phyloP scores from a whole-genome alignment of 192 early-diverging fungal genomes.

The Geosiphon pyriformis region DNA sequence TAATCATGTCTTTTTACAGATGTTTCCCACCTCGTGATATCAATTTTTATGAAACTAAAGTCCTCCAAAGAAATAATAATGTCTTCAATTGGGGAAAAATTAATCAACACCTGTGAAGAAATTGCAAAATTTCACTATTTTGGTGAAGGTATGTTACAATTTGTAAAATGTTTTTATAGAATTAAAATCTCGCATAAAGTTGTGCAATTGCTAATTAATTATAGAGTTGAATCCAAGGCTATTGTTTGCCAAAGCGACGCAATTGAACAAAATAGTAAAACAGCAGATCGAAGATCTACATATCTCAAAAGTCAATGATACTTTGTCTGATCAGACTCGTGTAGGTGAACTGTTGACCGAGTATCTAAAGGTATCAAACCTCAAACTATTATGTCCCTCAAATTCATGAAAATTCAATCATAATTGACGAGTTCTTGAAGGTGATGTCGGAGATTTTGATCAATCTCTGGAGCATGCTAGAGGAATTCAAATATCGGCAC shows the following conservation, averaged over 20 bases:
- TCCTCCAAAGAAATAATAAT: not conserved
- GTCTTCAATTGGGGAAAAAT: not conserved
- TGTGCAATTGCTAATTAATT: no score
- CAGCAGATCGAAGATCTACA: not conserved
- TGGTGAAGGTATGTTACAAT: not conserved
- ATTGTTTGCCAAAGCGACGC: not conserved
- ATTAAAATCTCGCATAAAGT: no score
- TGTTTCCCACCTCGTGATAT: no score
- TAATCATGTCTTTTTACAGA: no score
- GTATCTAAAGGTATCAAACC: not conserved
- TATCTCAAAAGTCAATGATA: not conserved
- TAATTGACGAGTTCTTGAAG: not conserved
- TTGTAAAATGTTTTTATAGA: no score
- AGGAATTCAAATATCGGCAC: not conserved
- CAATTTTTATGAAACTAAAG: no score
- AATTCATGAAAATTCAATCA: not conserved
- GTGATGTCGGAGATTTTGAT: not conserved
- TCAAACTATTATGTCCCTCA: not conserved
- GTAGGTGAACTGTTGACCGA: not conserved
- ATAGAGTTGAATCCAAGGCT: not conserved
- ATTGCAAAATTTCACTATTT: not conserved
- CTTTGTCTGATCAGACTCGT: not conserved
- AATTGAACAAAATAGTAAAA: not conserved
- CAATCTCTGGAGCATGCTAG: not conserved
- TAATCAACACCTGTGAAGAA: not conserved